Base-by-base conservation (phyloP, 495 filamentous ascomycete genomes). In the Trichoderma virens region DNA sequence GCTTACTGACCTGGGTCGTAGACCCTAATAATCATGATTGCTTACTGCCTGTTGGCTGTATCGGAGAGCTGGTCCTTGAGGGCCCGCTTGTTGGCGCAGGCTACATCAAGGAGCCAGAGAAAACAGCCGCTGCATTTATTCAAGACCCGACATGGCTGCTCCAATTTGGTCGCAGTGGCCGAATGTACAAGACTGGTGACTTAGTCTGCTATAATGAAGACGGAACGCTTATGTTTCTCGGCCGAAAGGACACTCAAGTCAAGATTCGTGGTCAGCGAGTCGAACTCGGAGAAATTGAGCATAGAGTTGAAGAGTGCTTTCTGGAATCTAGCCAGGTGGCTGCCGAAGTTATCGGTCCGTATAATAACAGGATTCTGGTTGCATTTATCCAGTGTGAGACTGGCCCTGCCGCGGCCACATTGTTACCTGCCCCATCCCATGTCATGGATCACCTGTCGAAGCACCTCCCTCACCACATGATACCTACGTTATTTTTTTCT, bases 401-500 rank as follows among this genome's bases (percentile, higher is more conserved):
- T 5, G 34, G 11, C 5, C 5, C 34, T 38, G 34, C 34, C 34
- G 11, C 34, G 11, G 34, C 34, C 34, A 38, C 5, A 11, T 5
- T 38, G 11, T 38, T 38, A 5, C 34, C 34, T 5, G 11, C 11
- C 34, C 34, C 34, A 5, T 5, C 5, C 5, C 5, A 11, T 11
- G 34, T 38, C 5, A 11, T 5, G 34, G 34, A 38, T 11, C 5
- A 38, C 5, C 5, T 70, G 27, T 70, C 72, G 47, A 65, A 70
- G 25, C 35, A 61, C 1, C 71, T 90, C 1, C 79, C 80, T 0
- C 67, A 68, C 14, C 82, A 84, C 68, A 88, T 89, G 86, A 77
- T 88, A 18, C 87, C 87, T 4, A 76, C 82, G 1, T 76, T 83
- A 0, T 88, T 83, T 64, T 82, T 89, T 61, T 83, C 85, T 0